Evolutionary conservation across 768 basidiomycete genomes (phyloP).

Genomic region (Suillus alpinus): DNA sequence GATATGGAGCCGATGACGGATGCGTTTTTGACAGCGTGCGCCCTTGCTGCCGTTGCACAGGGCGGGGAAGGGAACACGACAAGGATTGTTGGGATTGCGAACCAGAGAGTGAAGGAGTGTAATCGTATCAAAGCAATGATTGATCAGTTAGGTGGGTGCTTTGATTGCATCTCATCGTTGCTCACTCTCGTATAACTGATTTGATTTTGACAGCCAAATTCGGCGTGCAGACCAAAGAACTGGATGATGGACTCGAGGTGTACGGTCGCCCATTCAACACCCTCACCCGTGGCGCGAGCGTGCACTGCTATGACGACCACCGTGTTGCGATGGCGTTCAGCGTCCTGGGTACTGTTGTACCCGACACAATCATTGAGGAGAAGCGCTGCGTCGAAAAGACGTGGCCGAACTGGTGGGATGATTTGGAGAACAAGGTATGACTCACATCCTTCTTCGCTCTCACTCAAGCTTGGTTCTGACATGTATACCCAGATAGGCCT

Average conservation of each 20-base stretch:
- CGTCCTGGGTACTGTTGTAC: conserved; percentile 73
- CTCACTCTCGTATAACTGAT: not conserved
- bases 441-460: not conserved
- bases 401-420: conserved; percentile 99
- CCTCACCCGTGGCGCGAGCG: conserved; percentile 66
- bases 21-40: conserved; percentile 94
- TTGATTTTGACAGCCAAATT: conserved; percentile 71
- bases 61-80: conserved; percentile 59
- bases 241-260: conserved; percentile 90
- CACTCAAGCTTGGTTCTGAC: not conserved
- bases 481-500: conserved; percentile 71
- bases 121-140: conserved; percentile 97
- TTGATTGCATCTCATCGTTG: not conserved
- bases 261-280: conserved; percentile 68
- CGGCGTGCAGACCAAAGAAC: conserved; percentile 87
- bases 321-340: conserved; percentile 99
- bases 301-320: conserved; percentile 98
- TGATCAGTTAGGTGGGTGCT: conserved; percentile 76
- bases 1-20: conserved; percentile 99
- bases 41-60: conserved; percentile 82
- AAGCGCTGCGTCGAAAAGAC: conserved; percentile 99
- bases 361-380: conserved; percentile 84
- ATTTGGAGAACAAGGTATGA: conserved; percentile 86
- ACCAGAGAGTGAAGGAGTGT: conserved; percentile 98
- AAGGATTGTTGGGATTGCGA: conserved; percentile 91